Percentiles rank a stretch among this genome's conserved stretches.
Conservation (phyloP, 2,329 filamentous ascomycete species). For the Phialocephala sp. region DNA sequence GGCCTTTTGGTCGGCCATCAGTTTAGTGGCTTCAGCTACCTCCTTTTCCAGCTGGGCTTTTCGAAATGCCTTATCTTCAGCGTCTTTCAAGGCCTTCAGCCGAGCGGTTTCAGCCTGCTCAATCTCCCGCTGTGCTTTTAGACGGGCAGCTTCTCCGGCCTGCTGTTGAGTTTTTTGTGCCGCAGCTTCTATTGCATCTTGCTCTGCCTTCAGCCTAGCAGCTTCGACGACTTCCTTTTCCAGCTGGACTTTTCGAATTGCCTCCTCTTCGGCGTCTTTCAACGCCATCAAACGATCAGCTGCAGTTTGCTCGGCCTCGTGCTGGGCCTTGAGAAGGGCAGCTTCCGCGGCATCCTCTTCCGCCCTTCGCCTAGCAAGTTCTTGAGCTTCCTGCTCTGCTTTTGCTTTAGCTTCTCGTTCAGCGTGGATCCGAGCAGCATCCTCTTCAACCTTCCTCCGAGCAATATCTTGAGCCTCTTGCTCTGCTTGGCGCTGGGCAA, state of each 20-base stretch:
- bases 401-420: conserved; percentile 27
- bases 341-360: conserved; percentile 21
- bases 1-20: not conserved
- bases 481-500: not conserved
- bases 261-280: conserved; percentile 10
- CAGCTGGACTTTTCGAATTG: not conserved
- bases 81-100: conserved; percentile 9
- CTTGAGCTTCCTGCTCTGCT: conserved; percentile 6
- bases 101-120: not conserved
- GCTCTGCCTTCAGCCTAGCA: no score
- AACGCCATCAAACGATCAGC: not conserved
- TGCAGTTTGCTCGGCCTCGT: not conserved
- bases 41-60: conserved; percentile 6
- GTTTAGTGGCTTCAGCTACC: conserved; percentile 8
- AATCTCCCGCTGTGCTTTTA: not conserved
- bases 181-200: no score
- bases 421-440: not conserved
- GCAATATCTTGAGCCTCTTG: conserved; percentile 8
- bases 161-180: no score
- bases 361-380: conserved; percentile 16
- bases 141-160: not conserved
- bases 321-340: not conserved
- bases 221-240: conserved; percentile 5
- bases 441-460: not conserved
- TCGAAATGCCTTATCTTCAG: not conserved